Conservation (phyloP, 371 early-diverging fungal genomes). For the Haplosporangium sp. region DNA sequence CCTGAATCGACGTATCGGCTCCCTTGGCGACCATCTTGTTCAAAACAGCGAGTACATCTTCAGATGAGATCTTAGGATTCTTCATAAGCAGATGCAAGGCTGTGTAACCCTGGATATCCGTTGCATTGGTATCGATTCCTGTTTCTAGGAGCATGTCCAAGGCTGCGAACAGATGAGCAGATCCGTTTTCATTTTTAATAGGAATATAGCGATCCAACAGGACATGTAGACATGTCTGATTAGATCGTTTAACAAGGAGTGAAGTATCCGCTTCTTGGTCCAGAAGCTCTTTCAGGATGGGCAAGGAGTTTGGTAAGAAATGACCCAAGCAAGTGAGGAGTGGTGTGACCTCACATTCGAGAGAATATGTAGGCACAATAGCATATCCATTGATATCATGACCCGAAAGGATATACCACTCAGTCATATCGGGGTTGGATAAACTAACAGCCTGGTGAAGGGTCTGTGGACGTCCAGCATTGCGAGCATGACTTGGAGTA, state of each 20-base stretch:
- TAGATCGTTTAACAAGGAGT: slow-evolving; percentile 31
- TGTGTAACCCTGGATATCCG: slow-evolving; percentile 40
- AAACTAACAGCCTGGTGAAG: slow-evolving; percentile 53
- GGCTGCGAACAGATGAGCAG: slow-evolving; percentile 34
- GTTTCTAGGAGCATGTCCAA: slow-evolving; percentile 37
- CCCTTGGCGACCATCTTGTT: slow-evolving; percentile 47
- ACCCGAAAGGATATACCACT: slow-evolving; percentile 54
- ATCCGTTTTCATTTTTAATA: slow-evolving; percentile 49
- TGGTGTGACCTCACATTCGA: slow-evolving; percentile 52
- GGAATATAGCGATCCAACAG: slow-evolving; percentile 51
- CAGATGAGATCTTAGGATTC: slow-evolving; percentile 52
- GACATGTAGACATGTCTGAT: slow-evolving; percentile 49
- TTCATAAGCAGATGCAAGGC: slow-evolving; percentile 49
- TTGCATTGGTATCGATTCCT: slow-evolving; percentile 41
- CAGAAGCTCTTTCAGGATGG: slow-evolving; percentile 46
- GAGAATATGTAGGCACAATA: slow-evolving; percentile 51
- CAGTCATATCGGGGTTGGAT: slow-evolving; percentile 56
- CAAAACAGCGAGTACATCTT: slow-evolving; percentile 41
- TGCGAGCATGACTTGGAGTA: slow-evolving; percentile 26
- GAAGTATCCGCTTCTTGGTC: slow-evolving; percentile 37
- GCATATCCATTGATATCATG: slow-evolving; percentile 51
- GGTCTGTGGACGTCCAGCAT: slow-evolving; percentile 27
- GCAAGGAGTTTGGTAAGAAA: slow-evolving; percentile 39
- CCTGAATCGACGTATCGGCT: slow-evolving; percentile 40
- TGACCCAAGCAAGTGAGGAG: slow-evolving; percentile 47